Evolutionary conservation across 78 protist genomes (phyloP).

Genomic region (Speleostelium caveatum): DNA sequence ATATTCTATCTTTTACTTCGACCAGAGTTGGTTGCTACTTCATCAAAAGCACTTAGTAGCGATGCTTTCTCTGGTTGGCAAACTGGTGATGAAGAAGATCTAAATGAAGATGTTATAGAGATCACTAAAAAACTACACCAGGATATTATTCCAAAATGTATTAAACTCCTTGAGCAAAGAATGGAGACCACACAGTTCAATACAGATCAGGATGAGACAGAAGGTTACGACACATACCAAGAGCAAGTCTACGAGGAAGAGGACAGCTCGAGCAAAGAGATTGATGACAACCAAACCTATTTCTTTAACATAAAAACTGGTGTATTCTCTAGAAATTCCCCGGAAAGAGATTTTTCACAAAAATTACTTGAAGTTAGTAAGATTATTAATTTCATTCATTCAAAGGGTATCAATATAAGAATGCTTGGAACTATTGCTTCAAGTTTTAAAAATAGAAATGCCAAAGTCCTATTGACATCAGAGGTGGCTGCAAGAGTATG

Average conservation of each 20-base stretch:
- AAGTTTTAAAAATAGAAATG: background rate
- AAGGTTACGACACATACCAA: background rate
- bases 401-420: constrained; percentile 60
- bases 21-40: constrained; percentile 39
- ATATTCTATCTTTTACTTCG: constrained; percentile 63
- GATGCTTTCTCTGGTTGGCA: constrained; percentile 79
- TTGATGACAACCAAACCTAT: background rate
- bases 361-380: background rate
- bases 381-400: constrained; percentile 22
- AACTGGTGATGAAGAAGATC: constrained; percentile 21
- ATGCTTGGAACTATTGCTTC: constrained; percentile 41
- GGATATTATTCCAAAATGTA: constrained; percentile 45
- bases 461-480: constrained; percentile 1
- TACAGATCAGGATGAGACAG: background rate
- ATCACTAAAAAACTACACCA: constrained; percentile 19
- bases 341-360: constrained; percentile 3
- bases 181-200: background rate
- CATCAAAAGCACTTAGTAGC: background rate
- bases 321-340: background rate
- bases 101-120: constrained; percentile 33
- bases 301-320: background rate
- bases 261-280: background rate
- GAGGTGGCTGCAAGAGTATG: constrained; percentile 66
- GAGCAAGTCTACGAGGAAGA: background rate
- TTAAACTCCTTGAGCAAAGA: constrained; percentile 1